Base-by-base conservation (phyloP, 2,329 filamentous ascomycete species). In the Macroventuria anomochaeta region DNA sequence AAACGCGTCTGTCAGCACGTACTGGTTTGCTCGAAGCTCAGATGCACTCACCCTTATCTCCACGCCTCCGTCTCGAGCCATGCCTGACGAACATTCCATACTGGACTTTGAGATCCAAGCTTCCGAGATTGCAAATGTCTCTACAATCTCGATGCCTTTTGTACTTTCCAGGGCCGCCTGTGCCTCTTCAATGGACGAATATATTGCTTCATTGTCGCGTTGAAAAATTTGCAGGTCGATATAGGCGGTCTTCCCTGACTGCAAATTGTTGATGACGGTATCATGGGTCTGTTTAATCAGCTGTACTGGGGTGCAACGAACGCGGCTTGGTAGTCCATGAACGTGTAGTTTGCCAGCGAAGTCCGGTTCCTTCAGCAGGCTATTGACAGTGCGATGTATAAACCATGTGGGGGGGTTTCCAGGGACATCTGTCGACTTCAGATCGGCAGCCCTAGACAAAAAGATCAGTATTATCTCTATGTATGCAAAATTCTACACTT, bases 391-490 rank as follows among this genome's bases (percentile, higher is more conserved):
- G 10, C 46, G 53, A 12, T 48, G 49, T 29, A 67, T 58, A 21
- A 64, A 64, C 66, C 67, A 72, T 31, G 29, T 28, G 10, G 70
- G 69, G 7, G 70, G 67, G 10, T 42, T 48, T 3, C 66, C 65
- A 13, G 59, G 54, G 5, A 72, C 29, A 17, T 58, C 37, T 26
- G 51, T 44, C 11, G 69, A 40, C 11, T 29, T 28, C 13, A 72
- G 44, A 5, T 54, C 42, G 7, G 64, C 25, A 18, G 52, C 36
- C 21, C 65, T 69, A 18, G 7, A n/a, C 21, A 15, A 8, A 34
- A 36, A 43, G 53, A 17, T 58, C 33, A 38, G 39, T 31, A n/a
- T 18, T 34, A 8, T 23, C 20, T 34, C 15, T 33, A 12, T 28
- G 17, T 17, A 13, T 28, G 4, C 6, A 29, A 10, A 2, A 8